Percentiles rank a stretch among this genome's conserved stretches.
These are phyloP conservation scores for Camelina neglecta DNA, from an alignment of 345 rosid genomes.

Conservation along the genomic window DNA sequence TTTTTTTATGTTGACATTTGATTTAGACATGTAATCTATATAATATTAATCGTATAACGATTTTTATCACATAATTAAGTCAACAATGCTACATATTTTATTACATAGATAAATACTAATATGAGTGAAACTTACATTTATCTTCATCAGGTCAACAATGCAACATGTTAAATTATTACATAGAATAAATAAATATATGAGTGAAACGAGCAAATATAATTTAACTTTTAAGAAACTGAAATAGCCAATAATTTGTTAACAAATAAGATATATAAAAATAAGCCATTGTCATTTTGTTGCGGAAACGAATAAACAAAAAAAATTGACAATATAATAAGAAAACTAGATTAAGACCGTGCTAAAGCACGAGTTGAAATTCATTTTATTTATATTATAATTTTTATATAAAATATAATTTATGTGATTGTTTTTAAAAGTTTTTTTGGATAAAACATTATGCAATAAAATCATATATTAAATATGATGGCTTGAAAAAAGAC, in stretches of 20 bases:
- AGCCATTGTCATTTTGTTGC: not conserved
- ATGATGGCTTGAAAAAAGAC: too few species aligned
- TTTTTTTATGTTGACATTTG: conserved; percentile 7
- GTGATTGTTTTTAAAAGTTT: too few species aligned
- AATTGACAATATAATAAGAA: not conserved
- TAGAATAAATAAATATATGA: not conserved
- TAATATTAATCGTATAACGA: not conserved
- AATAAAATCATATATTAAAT: too few species aligned
- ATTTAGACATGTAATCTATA: not conserved
- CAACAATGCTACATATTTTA: not conserved
- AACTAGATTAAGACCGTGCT: too few species aligned
- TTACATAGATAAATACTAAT: not conserved
- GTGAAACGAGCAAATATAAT: conserved; percentile 15
- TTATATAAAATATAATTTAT: too few species aligned
- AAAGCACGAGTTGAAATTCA: too few species aligned
- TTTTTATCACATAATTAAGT: conserved; percentile 16
- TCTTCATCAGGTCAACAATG: conserved; percentile 13
- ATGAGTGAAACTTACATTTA: conserved; percentile 11
- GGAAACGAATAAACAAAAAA: not conserved
- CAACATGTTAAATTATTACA: not conserved
- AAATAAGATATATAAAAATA: not conserved
- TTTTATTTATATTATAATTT: too few species aligned
- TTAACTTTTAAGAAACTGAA: not conserved
- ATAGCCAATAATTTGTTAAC: conserved; percentile 4
- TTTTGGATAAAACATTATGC: too few species aligned